Evolutionary conservation across 192 early-diverging fungal genomes (phyloP).

Genomic region (Rhizophlyctis rosea): DNA sequence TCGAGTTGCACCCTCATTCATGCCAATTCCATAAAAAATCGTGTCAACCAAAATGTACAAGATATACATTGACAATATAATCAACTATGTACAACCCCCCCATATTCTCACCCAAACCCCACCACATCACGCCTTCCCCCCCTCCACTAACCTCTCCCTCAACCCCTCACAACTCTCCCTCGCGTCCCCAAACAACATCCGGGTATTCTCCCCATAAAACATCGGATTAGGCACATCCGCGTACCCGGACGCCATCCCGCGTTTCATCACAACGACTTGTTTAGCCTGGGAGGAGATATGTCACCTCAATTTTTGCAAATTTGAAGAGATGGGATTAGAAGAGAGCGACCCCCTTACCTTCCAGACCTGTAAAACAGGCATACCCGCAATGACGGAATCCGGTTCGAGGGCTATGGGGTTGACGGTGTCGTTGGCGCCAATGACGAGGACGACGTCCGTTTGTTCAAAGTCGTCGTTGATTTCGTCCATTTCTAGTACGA

Average conservation of each 20-base stretch:
- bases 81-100: no score
- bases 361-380: slow-evolving; percentile 40
- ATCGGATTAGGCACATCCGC: slow-evolving; percentile 39
- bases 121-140: not conserved
- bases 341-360: slow-evolving; percentile 15
- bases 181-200: slow-evolving; percentile 39
- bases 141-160: not conserved
- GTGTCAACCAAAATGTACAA: no score
- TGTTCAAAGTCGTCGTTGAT: slow-evolving; percentile 37
- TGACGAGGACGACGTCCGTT: slow-evolving; percentile 31
- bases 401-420: slow-evolving; percentile 35
- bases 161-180: slow-evolving; percentile 29
- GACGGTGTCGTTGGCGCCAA: slow-evolving; percentile 41
- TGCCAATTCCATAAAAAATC: no score
- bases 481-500: slow-evolving; percentile 41
- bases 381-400: slow-evolving; percentile 29
- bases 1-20: no score
- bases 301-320: not conserved
- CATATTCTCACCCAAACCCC: not conserved
- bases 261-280: slow-evolving; percentile 37
- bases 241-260: slow-evolving; percentile 32
- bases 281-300: slow-evolving; percentile 11
- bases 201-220: slow-evolving; percentile 31
- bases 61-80: no score
- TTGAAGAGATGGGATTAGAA: not conserved